Conservation (phyloP, 2,329 filamentous ascomycete species). For the Corinectria fuckeliana region DNA sequence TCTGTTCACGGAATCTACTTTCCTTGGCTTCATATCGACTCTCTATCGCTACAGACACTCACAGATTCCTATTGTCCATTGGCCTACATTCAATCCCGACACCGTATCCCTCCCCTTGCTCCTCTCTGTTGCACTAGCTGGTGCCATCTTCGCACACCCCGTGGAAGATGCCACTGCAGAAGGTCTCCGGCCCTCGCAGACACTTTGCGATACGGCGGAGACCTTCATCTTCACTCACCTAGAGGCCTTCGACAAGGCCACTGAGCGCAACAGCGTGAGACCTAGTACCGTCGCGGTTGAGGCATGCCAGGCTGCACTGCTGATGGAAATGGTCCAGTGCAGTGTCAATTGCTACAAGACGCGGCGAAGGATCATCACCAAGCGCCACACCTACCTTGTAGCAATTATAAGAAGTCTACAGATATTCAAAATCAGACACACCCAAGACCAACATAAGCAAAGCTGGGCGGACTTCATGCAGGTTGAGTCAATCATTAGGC, state of each 20-base stretch:
- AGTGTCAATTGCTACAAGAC: slow-evolving; percentile 9
- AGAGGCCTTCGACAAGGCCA: not conserved
- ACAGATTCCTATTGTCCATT: slow-evolving; percentile 15
- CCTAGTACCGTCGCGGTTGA: slow-evolving; percentile 1
- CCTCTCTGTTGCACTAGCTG: slow-evolving; percentile 1
- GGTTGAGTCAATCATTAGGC: slow-evolving; percentile 15
- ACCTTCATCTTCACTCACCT: slow-evolving; percentile 21
- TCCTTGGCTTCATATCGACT: slow-evolving; percentile 2
- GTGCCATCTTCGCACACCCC: slow-evolving; percentile 9
- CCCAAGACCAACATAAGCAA: fast-evolving
- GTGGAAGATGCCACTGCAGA: not conserved
- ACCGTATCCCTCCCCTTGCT: slow-evolving; percentile 12
- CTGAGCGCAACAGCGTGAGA: not conserved
- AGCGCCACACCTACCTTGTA: slow-evolving; percentile 10
- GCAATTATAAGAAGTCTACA: slow-evolving; percentile 2
- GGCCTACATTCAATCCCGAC: slow-evolving; percentile 27
- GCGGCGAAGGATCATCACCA: slow-evolving; percentile 14
- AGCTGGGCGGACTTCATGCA: slow-evolving; percentile 19
- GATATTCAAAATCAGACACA: slow-evolving; percentile 8
- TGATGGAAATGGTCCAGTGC: slow-evolving; percentile 14
- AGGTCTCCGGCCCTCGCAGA: not conserved
- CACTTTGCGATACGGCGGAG: slow-evolving; percentile 15
- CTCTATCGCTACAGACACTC: slow-evolving; percentile 22
- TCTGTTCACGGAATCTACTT: slow-evolving; percentile 10
- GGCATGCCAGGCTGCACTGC: slow-evolving; percentile 17